Evolutionary conservation across 2,329 filamentous ascomycete genomes (phyloP), one percentile per base, ranked within the genome.

Genomic region (Fusarium nurragi): DNA sequence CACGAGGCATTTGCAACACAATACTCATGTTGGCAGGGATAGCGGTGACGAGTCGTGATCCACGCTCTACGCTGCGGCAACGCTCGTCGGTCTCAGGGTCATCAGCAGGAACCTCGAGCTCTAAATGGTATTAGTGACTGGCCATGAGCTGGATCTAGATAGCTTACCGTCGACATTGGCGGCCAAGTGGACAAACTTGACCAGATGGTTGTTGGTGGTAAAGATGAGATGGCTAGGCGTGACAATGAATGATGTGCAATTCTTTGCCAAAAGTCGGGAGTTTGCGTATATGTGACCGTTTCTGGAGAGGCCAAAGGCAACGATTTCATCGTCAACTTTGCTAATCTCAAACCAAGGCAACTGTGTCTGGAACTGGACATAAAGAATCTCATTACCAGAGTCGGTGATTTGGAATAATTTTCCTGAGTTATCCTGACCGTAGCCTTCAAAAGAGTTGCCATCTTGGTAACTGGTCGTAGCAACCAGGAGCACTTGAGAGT

Each of bases 1-100:
- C 95, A 71, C 95, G 86, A 2, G 95, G 95, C 92, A 97, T 97
- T 75, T 99, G 95, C 5, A 99, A 81, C 1, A 97, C 87, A 10
- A 99, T 82, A 50, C 88, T 91, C 78, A 97, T 95, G 37, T 88
- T 90, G 5, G 92, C 92, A 3, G 95, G 94, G 77, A 97, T 94
- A 25, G 93, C 93, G 1, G 92, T 95, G 21, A 99, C 88, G 14
- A 99, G 84, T 45, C 88, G 89, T 4, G 91, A 93, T 16, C 95
- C 95, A 65, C 95, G 88, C 77, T 99, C 95, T 54, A 99, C 91
- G 69, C 88, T 96, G 67, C 95, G 87, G 75, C 94, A 98, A 72
- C 95, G 84, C 77, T 99, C 95, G 69, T 98, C 95, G 26, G 86
- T 90, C 75, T 97, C 94, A 0, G 94, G 94, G 41, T 97, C 93